A percentile compares a stretch with the other conserved stretches of the same genome.
These are phyloP conservation scores for Sporothrix euskadiensis DNA, from an alignment of 2,329 filamentous ascomycete genomes.

Conservation along the genomic window DNA sequence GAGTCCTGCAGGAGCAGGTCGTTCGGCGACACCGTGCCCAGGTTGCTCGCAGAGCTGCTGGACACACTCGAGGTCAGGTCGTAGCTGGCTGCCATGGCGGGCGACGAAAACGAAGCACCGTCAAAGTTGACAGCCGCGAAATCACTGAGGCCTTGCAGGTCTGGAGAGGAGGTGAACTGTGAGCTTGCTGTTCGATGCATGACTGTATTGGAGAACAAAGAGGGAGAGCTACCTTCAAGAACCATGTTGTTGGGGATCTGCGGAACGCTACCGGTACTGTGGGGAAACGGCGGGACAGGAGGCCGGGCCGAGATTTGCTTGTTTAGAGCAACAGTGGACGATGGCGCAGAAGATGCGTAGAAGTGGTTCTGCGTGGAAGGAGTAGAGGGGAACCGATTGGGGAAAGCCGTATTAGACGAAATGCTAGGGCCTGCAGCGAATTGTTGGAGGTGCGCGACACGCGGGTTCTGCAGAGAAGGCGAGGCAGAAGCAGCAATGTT, in stretches of 20 bases:
- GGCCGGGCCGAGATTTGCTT: slow-evolving; percentile 59
- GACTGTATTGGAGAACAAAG: slow-evolving; percentile 29
- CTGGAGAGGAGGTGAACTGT: slow-evolving; percentile 45
- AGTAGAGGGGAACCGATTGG: slow-evolving; percentile 59
- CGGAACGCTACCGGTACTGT: slow-evolving; percentile 46
- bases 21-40: slow-evolving; percentile 79
- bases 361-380: slow-evolving; percentile 56
- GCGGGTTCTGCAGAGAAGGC: slow-evolving; percentile 56
- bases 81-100: slow-evolving; percentile 52
- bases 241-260: slow-evolving; percentile 49
- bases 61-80: slow-evolving; percentile 48
- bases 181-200: slow-evolving; percentile 34
- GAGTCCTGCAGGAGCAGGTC: slow-evolving; percentile 72
- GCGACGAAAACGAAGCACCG: slow-evolving; percentile 57
- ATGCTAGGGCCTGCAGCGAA: slow-evolving; percentile 54
- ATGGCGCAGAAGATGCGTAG: slow-evolving; percentile 67
- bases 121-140: slow-evolving; percentile 54
- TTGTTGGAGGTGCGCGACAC: slow-evolving; percentile 61
- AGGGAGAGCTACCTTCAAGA: slow-evolving; percentile 52
- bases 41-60: slow-evolving; percentile 54
- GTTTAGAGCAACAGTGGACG: slow-evolving; percentile 60
- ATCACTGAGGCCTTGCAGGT: slow-evolving; percentile 57
- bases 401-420: slow-evolving; percentile 53
- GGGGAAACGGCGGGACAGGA: slow-evolving; percentile 70
- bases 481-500: slow-evolving; percentile 43